Base-by-base conservation (phyloP, 768 basidiomycete species). In the Sarcodon sp. region DNA sequence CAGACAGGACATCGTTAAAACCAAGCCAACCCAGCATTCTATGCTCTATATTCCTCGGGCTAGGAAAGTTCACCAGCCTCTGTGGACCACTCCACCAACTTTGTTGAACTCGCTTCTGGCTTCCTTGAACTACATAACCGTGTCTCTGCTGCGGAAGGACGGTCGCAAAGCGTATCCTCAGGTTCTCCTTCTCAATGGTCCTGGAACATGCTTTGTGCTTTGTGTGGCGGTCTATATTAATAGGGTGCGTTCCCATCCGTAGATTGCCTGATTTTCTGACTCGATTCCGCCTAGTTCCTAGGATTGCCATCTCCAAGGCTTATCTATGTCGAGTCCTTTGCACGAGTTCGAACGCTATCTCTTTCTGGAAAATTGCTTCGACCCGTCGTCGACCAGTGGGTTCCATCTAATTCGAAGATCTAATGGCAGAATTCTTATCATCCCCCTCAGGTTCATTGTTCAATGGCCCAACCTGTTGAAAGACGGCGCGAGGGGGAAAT, bases 291-390 rank as follows among this genome's bases (percentile, higher is more conserved):
- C 12, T 61, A 96, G 92, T 68, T 97, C 51, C 57, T 94, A 36
- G 84, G 84, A 27, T 62, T 92, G 34, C 68, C 71, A 16, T 74
- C 81, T 1, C 85, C 94, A 6, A 69, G 65, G 36, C 62, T 89
- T 31, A 75, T 99, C 46, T 99, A 96, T 60, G 71, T 97, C 36
- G 96, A 98, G 63, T 91, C 90, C 0, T 96, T 94, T 62, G 92
- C 94, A 7, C 82, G 94, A 5, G 90, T 93, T 1, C 69, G 66
- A 15, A 71, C 74, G 1, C 71, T 97, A 21, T 94, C 89, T 11
- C 69, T 93, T 16, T 91, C 90, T 21, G 94, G 84, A 21, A 88
- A 75, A 56, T 67, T 97, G 34, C 70, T 98, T 27, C 74, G 77
- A 43, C 76, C 76, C n/a, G 66, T 94, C 32, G 91, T 86, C 5